Base-by-base conservation (phyloP, 1,139 yeast species). In the Kodamaea anthophila region DNA sequence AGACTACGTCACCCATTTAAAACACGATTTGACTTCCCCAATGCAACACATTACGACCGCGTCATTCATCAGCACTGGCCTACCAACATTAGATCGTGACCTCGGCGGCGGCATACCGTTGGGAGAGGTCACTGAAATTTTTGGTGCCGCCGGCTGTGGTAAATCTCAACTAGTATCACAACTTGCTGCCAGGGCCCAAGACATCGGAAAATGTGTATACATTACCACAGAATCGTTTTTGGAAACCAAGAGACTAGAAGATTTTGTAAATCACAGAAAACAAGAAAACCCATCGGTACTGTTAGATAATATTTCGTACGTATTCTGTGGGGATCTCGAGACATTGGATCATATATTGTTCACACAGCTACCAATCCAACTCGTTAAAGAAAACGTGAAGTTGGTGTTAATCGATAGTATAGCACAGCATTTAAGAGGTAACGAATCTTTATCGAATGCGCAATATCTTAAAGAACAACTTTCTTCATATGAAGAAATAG, bases 121-220 rank as follows among this genome's bases (percentile, higher is more conserved):
- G 1, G 80, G 87, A 3, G 65, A 72, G 24, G 55, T 88, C 3
- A 81, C 93, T 0, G 97, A 88, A 53, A 51, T 88, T 3, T 78
- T 77, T 42, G 97, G 97, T 0, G 83, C 80, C 22, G 77, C 93
- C 36, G 85, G 94, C 0, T 70, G 83, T 3, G 96, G 95, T 0
- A 87, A 87, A 49, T 78, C 95, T 0, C 93, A 86, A 43, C 55
- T 87, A 7, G 53, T 82, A 18, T 65, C 79, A 53, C 91, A 81
- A 40, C 44, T 86, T 28, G 62, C 82, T 2, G 55, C 74, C 6
- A 57, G 75, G 4, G 73, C 78, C 5, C 87, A 80, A 40, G 49
- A 51, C 28, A 24, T 44, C 11, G 18, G 18, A 16, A 13, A 18
- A 21, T 74, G 82, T 13, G 67, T 87, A 10, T 80, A 71, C 46